Base-by-base conservation (phyloP, 768 basidiomycete genomes). In the Rhizopogon vesiculosus region DNA sequence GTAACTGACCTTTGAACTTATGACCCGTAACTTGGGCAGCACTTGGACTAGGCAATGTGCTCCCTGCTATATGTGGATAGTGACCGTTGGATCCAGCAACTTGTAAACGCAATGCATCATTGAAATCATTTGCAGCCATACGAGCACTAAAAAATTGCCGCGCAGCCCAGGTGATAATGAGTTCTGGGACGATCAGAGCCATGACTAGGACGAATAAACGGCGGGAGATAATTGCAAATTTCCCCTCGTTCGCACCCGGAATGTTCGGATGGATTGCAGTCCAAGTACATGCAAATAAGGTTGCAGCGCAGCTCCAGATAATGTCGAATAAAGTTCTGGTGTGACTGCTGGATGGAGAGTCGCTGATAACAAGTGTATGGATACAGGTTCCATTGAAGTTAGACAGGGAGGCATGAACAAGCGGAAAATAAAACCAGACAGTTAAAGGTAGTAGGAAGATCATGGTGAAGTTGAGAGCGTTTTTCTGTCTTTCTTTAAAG, bases 291-390 rank as follows among this genome's bases (percentile, higher is more conserved):
- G 61, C 55, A n/a, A 72, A 64, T 2, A 69, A 56, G 2, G 70
- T 68, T 18, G 59, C 51, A 16, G 68, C 28, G 33, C 68, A 72
- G 41, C 62, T 64, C 62, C 62, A 65, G 2, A 69, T 51, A 35
- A 72, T 69, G 41, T 60, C 44, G 55, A 55, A 62, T 57, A 71
- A 75, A 72, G 56, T 74, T 74, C 53, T 54, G 31, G 8, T 22
- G 40, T 39, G 5, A 16, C 7, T 28, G 43, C n/a, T 0, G 22
- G 33, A 54, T 49, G 10, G 1, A 39, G 33, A 38, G 18, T 19
- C 18, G 3, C 7, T 16, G 46, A 5, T 5, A 5, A 15, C 18
- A n/a, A 48, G 33, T 48, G 33, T 9, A 22, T 7, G 8, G 33
- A 35, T 8, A 6, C 15, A 15, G 8, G 46, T 48, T 2, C 19